These are phyloP conservation scores for Penicillium canescens DNA, from an alignment of 495 filamentous ascomycete genomes.

Conservation along the genomic window DNA sequence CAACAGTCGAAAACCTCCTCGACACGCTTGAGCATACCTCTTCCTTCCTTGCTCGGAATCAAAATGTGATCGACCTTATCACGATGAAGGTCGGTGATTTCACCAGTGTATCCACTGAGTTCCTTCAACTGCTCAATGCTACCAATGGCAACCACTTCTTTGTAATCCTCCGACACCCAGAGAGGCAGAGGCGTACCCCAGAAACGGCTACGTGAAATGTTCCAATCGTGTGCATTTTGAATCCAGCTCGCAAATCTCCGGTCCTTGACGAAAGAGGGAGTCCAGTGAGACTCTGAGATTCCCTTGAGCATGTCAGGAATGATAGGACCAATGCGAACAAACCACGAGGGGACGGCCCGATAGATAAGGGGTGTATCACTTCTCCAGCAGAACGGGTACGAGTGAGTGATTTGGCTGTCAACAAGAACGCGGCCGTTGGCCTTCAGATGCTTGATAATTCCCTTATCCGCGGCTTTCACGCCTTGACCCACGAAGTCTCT, in stretches of 20 bases:
- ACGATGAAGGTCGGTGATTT: slow-evolving; percentile 87
- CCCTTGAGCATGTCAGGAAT: slow-evolving; percentile 89
- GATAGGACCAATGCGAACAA: slow-evolving; percentile 81
- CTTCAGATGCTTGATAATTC: slow-evolving; percentile 90
- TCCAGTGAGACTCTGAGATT: slow-evolving; percentile 92
- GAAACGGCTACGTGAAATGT: slow-evolving; percentile 91
- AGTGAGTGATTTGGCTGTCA: slow-evolving; percentile 89
- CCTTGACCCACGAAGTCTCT: slow-evolving; percentile 84
- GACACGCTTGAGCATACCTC: slow-evolving; percentile 77
- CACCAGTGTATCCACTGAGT: slow-evolving; percentile 81
- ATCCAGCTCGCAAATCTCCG: slow-evolving; percentile 87
- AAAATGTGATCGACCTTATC: slow-evolving; percentile 96
- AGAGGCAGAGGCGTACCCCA: slow-evolving; percentile 96
- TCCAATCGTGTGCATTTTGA: slow-evolving; percentile 93
- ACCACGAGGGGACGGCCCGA: slow-evolving; percentile 92
- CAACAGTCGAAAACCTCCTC: slow-evolving; percentile 98
- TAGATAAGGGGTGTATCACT: slow-evolving; percentile 96
- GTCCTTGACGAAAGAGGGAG: slow-evolving; percentile 89
- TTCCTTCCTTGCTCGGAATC: slow-evolving; percentile 89
- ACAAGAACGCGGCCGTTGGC: slow-evolving; percentile 77
- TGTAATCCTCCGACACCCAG: slow-evolving; percentile 86
- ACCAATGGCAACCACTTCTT: slow-evolving; percentile 85
- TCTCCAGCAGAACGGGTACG: slow-evolving; percentile 93
- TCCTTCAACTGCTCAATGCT: slow-evolving; percentile 84
- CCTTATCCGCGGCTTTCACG: slow-evolving; percentile 93